Evolutionary conservation across 2,329 filamentous ascomycete genomes (phyloP).

Genomic region (Neonectria ditissima): DNA sequence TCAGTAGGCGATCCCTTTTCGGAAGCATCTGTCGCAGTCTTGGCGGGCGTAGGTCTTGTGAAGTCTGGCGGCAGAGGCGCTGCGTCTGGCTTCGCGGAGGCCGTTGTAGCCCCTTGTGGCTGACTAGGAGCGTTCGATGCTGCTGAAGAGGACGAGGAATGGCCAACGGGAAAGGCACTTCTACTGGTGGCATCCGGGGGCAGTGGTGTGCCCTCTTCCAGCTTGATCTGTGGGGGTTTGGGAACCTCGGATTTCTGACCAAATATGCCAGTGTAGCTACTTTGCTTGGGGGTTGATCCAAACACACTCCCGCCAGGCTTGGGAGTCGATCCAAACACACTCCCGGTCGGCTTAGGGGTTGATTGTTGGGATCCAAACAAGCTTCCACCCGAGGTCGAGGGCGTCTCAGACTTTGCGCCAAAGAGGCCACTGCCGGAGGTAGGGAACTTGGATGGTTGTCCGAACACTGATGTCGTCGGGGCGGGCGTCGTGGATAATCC

Average conservation of each 20-base stretch:
- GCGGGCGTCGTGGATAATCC: slow-evolving; percentile 52
- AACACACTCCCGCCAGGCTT: slow-evolving; percentile 34
- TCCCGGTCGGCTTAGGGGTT: slow-evolving; percentile 43
- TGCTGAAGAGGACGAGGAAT: slow-evolving; percentile 65
- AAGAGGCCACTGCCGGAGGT: slow-evolving; percentile 43
- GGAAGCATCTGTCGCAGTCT: slow-evolving; percentile 8
- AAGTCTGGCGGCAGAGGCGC: slow-evolving; percentile 60
- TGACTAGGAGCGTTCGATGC: slow-evolving; percentile 51
- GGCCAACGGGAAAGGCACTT: slow-evolving; percentile 60
- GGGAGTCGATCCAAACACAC: slow-evolving; percentile 39
- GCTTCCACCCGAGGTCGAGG: slow-evolving; percentile 27
- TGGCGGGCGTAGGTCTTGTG: slow-evolving; percentile 36
- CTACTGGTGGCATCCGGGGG: slow-evolving; percentile 69
- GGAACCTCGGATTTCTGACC: slow-evolving; percentile 34
- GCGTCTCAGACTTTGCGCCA: slow-evolving; percentile 36
- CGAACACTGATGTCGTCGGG: slow-evolving; percentile 50
- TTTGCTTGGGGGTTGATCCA: slow-evolving; percentile 38
- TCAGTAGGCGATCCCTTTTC: slow-evolving; percentile 12
- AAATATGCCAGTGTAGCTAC: slow-evolving; percentile 41
- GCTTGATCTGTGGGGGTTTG: slow-evolving; percentile 51
- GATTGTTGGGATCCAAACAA: slow-evolving; percentile 43
- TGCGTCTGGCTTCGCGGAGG: slow-evolving; percentile 45
- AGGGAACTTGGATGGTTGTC: slow-evolving; percentile 47
- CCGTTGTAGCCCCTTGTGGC: slow-evolving; percentile 47
- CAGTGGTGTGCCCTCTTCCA: slow-evolving; percentile 56